Base-by-base conservation (phyloP, 164 flowering plant genomes). In the Tetracentron sinense region DNA sequence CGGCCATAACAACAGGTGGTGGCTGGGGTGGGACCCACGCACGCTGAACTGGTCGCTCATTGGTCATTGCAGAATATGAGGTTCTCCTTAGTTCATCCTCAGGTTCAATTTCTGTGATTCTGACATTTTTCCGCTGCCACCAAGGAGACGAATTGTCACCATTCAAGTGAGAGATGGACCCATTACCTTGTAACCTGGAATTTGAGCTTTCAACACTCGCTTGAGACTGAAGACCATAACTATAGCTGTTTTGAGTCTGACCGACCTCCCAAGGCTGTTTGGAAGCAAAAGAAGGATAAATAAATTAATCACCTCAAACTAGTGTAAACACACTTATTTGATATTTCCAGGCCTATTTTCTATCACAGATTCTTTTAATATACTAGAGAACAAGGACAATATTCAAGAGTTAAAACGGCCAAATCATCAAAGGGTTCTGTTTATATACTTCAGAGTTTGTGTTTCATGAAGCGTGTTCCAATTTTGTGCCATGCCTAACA, bases 21-120 rank as follows among this genome's bases (percentile, higher is more conserved):
- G 90, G 90, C 70, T 78, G 93, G 30, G 97, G 97, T 28, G 99
- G 97, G 42, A 88, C 88, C 99, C 99, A 94, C 7, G 82, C 50
- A 31, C 88, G 86, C 52, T 67, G 83, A 61, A 67, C 52, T 12
- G 88, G 81, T 27, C 59, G 67, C 26, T 82, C 82, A 53, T 50
- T 65, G 42, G 58, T 42, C 15, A 21, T 27, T 1, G 22, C 68
- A 35, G 70, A 69, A 66, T 66, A 53, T 57, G 84, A 55, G 29
- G 51, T 66, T 11, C 47, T 47, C 58, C 61, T 81, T 3, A 27
- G 22, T 51, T 78, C 82, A 35, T 82, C 78, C 42, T 74, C 86
- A 22, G 74, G 63, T 27, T 80, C 96, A 2, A 81, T 61, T 70
- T 91, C 97, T 23, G 85, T 77, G 73, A 84, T 86, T 61, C 74